These are phyloP conservation scores for Viola pubescens DNA, from an alignment of 441 rosid species.

Conservation along the genomic window DNA sequence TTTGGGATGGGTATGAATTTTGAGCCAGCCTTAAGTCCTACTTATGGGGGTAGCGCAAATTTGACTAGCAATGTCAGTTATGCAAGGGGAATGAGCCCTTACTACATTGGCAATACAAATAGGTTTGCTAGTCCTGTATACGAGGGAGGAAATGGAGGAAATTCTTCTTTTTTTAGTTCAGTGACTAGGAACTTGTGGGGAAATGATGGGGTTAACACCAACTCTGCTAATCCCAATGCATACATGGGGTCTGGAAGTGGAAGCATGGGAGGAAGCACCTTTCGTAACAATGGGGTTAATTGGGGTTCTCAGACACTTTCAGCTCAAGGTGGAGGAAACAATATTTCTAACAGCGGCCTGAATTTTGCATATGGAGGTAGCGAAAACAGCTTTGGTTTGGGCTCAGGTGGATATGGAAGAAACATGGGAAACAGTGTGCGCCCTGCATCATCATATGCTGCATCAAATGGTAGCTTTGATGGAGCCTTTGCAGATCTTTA, in stretches of 20 bases:
- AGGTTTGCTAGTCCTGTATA: constrained; percentile 55
- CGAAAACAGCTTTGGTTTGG: constrained; percentile 54
- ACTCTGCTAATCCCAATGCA: constrained; percentile 46
- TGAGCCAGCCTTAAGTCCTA: constrained; percentile 66
- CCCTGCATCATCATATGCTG: constrained; percentile 52
- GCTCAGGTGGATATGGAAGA: constrained; percentile 64
- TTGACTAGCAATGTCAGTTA: constrained; percentile 54
- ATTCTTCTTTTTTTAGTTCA: constrained; percentile 78
- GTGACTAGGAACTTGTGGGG: constrained; percentile 81
- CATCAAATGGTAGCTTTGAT: constrained; percentile 62
- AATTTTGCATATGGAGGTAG: constrained; percentile 67
- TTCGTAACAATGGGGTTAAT: constrained; percentile 41
- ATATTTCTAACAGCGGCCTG: constrained; percentile 36
- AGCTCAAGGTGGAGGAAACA: constrained; percentile 52
- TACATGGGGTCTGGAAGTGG: constrained; percentile 59
- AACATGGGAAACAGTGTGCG: constrained; percentile 46
- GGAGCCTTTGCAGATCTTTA: constrained; percentile 55
- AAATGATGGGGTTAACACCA: constrained; percentile 57
- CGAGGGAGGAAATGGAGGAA: constrained; percentile 73
- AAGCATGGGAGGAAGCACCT: constrained; percentile 44
- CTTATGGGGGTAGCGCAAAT: constrained; percentile 52
- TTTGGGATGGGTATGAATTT: constrained; percentile 74
- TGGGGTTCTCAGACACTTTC: constrained; percentile 66
- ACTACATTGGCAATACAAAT: constrained; percentile 66
- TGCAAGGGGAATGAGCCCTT: constrained; percentile 79